Evolutionary conservation across 2,329 filamentous ascomycete genomes (phyloP), one percentile per base, ranked within the genome.

Genomic region (Phyllosticta citriasiana): DNA sequence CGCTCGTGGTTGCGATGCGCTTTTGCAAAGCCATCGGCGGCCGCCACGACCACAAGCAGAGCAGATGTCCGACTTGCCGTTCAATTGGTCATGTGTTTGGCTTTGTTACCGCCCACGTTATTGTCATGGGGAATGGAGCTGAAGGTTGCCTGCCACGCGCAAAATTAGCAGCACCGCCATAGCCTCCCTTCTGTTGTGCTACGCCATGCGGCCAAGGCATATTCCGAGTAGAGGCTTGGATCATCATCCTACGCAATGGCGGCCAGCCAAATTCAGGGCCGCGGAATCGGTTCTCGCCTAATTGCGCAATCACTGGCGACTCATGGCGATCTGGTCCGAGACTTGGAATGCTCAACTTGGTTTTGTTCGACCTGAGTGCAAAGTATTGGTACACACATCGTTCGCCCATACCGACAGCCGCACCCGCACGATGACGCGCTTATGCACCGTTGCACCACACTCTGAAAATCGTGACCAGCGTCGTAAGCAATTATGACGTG

Each of bases 391-490:
- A 47, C 40, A 47, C 40, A 47, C 40, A 47, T 6, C 40, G 40
- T 47, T 47, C 40, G 14, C 40, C 40, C n/a, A n/a, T 47, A 47
- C 40, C 40, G 40, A 47, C 40, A 47, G 40, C 40, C 40, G 40
- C 40, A 59, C 60, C 59, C 62, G 53, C 40, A 33, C 58, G 58
- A 60, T 60, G 65, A 59, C 68, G 66, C 68, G 66, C 69, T 72
- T 69, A 70, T 70, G 70, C 69, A 19, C 53, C 35, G 58, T 60
- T 54, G 58, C 58, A 60, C 58, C 53, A 60, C 53, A 60, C 55
- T 60, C 58, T 53, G 53, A 54, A 55, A 6, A 40, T 24, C 47
- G 33, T 40, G n/a, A 25, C 40, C 40, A 47, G 40, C 40, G 16
- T 47, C 40, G 40, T 47, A 47, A 47, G 40, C 40, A 40, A 40